Evolutionary conservation across 768 basidiomycete genomes (phyloP), one percentile per base, ranked within the genome.

Genomic region (Boletus rubroflammeus): DNA sequence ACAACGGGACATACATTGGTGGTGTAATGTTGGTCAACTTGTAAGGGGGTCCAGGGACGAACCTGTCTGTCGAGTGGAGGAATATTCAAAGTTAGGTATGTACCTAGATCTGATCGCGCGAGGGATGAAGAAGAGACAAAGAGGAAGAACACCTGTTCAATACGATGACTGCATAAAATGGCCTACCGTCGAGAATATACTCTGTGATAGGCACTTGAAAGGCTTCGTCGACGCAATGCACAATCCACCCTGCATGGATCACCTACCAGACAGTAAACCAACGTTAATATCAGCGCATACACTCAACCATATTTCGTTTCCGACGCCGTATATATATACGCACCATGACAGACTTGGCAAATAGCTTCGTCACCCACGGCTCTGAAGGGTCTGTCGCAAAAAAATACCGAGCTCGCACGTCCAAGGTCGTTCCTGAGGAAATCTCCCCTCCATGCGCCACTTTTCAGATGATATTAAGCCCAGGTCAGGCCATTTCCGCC

Each of bases 141-240:
- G 25, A 17, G 25, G 29, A 8, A 31, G 32, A 11, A 19, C 5
- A 31, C 23, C 8, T 6, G 2, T 21, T 7, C 2, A 25, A 29
- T 9, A 21, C 2, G 21, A 39, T 25, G 21, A 50, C 50, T 21
- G 39, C 23, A 39, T 45, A 41, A 49, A 39, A 55, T 42, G 15
- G 51, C 66, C 28, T 62, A 70, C 70, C 70, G 19, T 70, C 69
- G 25, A 70, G 67, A 31, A 70, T 54, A 41, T 70, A 70, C 34
- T 58, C 44, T 50, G 62, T 15, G n/a, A 72, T 57, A 15, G 68
- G 62, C 34, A 67, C 64, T 19, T 34, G 54, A 41, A 70, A 72
- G 0, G 49, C 55, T 32, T 60, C 49, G 8, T 66, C 57, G 52
- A 67, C 47, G 50, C 70, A 70, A 47, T 70, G 66, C 28, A 46